Percentiles rank a stretch among this genome's conserved stretches.
phyloP scores from a whole-genome alignment of 1,284 basidiomycete genomes.

The Chondrostereum purpureum region DNA sequence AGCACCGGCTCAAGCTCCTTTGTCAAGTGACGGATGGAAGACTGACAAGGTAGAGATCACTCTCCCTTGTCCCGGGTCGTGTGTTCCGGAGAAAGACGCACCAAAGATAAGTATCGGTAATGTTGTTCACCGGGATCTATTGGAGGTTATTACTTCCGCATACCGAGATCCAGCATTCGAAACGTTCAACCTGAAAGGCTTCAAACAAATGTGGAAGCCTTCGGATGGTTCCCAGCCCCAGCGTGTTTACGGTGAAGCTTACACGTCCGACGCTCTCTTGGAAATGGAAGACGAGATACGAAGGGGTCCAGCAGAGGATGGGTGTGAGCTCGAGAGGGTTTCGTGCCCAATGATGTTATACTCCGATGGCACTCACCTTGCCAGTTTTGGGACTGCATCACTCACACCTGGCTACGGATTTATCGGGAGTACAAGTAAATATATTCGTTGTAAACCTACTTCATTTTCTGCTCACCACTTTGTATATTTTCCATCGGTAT shows the following conservation, averaged over 20 bases:
- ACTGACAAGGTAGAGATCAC: slow-evolving; percentile 1
- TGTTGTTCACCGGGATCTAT: slow-evolving; percentile 13
- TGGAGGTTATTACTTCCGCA: slow-evolving; percentile 21
- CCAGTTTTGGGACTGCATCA: neutral
- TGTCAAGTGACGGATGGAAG: slow-evolving; percentile 1
- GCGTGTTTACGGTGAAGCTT: neutral
- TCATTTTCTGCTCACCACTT: slow-evolving; percentile 1
- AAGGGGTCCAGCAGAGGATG: too few relatives aligned
- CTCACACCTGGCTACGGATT: neutral
- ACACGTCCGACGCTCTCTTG: neutral
- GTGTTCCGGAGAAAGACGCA: neutral
- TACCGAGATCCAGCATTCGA: slow-evolving; percentile 15
- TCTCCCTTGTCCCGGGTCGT: neutral
- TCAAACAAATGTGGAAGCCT: slow-evolving; percentile 3
- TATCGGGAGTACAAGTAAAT: neutral
- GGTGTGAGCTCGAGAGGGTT: neutral
- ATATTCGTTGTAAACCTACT: neutral
- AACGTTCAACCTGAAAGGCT: slow-evolving; percentile 17
- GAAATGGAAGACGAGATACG: neutral
- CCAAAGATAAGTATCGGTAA: neutral
- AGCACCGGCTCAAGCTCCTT: neutral
- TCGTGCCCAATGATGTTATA: neutral
- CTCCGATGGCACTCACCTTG: neutral
- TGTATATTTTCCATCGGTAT: neutral
- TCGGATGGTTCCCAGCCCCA: neutral